Evolutionary conservation across 2,329 filamentous ascomycete species (phyloP).

Genomic region (Epichloe glyceriae): DNA sequence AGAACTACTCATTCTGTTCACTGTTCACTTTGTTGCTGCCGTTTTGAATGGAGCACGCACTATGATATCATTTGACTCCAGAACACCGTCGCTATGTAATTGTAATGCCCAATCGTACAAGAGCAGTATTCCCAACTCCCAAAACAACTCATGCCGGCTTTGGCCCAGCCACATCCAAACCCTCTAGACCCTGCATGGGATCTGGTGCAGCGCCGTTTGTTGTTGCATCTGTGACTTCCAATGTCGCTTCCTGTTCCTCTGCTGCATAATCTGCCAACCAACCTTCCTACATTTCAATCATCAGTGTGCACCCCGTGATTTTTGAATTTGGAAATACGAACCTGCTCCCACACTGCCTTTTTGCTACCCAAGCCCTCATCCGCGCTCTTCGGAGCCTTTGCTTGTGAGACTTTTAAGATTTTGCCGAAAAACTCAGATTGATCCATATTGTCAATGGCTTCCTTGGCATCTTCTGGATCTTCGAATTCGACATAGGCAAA

Average conservation of each 20-base stretch:
- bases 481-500: conserved; percentile 98
- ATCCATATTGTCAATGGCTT: conserved; percentile 99
- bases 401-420: conserved; percentile 80
- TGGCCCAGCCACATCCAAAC: conserved; percentile 85
- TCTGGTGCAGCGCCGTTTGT: conserved; percentile 50
- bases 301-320: background rate
- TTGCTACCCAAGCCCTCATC: conserved; percentile 84
- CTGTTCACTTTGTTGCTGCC: conserved; percentile 12
- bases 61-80: conserved; percentile 12
- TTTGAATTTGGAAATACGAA: conserved; percentile 28
- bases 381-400: conserved; percentile 81
- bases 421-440: conserved; percentile 89
- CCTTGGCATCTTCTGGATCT: conserved; percentile 68
- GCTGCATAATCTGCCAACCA: conserved; percentile 83
- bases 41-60: conserved; percentile 4
- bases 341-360: conserved; percentile 95
- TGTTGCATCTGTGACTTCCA: conserved; percentile 9
- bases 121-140: conserved; percentile 3
- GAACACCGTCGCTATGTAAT: conserved; percentile 35
- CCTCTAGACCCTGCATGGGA: conserved; percentile 92
- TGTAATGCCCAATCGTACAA: conserved; percentile 17
- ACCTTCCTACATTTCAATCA: conserved; percentile 53
- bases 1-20: conserved; percentile 3
- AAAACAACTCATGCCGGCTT: conserved; percentile 48
- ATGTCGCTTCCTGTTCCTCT: conserved; percentile 53